Conservation (phyloP, 257 asterid species). For the Thymus quinquecostatus region DNA sequence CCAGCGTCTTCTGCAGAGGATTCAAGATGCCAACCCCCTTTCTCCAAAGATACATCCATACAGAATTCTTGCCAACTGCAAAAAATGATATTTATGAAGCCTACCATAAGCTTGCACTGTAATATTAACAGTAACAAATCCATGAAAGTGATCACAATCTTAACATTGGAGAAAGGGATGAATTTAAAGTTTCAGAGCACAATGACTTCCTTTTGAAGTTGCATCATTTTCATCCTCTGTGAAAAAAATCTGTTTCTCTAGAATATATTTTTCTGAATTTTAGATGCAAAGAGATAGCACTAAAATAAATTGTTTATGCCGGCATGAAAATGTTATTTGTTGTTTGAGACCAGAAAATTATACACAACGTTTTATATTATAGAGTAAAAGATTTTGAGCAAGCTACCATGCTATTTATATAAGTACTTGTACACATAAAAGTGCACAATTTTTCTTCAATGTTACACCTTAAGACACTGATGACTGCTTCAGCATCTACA, state of each 20-base stretch:
- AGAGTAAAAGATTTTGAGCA: not conserved
- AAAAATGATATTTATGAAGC: slow-evolving; percentile 26
- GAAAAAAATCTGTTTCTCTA: not conserved
- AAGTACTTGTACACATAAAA: not conserved
- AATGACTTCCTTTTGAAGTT: not conserved
- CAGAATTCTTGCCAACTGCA: slow-evolving; percentile 86
- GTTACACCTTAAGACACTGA: slow-evolving; percentile 5
- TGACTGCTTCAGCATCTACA: slow-evolving; percentile 1
- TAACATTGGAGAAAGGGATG: not conserved
- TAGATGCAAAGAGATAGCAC: slow-evolving; percentile 6
- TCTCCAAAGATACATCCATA: slow-evolving; percentile 78
- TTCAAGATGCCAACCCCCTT: slow-evolving; percentile 73
- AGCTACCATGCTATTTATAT: slow-evolving; percentile 12
- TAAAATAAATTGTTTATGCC: not conserved
- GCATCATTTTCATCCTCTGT: slow-evolving; percentile 18
- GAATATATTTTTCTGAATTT: not conserved
- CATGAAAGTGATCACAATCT: not conserved
- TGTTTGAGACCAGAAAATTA: not conserved
- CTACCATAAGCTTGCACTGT: not conserved
- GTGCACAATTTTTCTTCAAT: not conserved
- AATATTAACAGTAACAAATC: slow-evolving; percentile 5
- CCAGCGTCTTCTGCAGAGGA: slow-evolving; percentile 35
- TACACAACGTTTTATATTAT: slow-evolving; percentile 2
- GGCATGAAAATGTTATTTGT: not conserved
- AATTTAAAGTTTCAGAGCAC: not conserved